phyloP scores from a whole-genome alignment of 2,329 filamentous ascomycete genomes.

The Xylaria sp. region DNA sequence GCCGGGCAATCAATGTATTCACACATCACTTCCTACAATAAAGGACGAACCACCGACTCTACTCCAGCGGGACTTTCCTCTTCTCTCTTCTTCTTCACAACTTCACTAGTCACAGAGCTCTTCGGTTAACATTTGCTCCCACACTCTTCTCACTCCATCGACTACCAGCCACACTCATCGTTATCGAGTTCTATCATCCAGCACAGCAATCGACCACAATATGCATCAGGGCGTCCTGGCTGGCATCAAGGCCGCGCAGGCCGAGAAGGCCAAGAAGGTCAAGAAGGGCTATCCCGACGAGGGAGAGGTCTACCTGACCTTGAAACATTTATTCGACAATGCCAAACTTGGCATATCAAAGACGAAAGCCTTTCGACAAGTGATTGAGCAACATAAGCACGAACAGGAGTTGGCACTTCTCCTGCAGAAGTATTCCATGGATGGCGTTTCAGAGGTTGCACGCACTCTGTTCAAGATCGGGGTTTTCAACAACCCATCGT shows the following conservation, averaged over 20 bases:
- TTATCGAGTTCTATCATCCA: no score
- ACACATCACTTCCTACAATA: no score
- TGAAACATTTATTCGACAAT: slow-evolving; percentile 13
- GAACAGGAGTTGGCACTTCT: slow-evolving; percentile 4
- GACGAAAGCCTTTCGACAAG: slow-evolving; percentile 2
- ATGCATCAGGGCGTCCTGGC: not conserved
- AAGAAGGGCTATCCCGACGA: slow-evolving; percentile 10
- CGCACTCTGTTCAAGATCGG: slow-evolving; percentile 2
- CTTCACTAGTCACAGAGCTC: no score
- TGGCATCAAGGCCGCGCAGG: not conserved
- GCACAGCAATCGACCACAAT: no score
- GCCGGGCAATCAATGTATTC: no score
- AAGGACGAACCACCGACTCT: no score
- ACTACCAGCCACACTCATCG: no score
- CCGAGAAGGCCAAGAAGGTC: not conserved
- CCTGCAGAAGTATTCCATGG: slow-evolving; percentile 4
- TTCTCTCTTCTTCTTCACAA: no score
- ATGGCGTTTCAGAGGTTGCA: slow-evolving; percentile 1
- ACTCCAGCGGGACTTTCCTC: no score
- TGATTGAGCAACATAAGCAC: not conserved
- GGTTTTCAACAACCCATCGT: slow-evolving; percentile 6
- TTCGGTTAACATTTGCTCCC: no score
- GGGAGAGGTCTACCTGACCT: slow-evolving; percentile 13
- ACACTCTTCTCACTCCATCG: no score
- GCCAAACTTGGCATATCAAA: slow-evolving; percentile 1